phyloP scores from a whole-genome alignment of 2,329 filamentous ascomycete species.

The Paecilomyces niveus region DNA sequence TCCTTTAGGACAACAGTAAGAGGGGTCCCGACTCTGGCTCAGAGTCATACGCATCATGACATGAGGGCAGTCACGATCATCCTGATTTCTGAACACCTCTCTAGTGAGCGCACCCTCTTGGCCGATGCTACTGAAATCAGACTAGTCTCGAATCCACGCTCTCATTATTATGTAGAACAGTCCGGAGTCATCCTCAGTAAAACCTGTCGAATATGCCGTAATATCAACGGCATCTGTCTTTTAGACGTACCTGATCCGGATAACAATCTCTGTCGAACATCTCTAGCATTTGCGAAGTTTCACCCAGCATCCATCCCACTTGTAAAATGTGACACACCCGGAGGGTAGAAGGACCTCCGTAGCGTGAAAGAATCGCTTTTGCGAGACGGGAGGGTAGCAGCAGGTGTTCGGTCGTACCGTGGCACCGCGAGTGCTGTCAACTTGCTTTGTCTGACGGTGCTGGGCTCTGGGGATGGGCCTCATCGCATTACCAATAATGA shows the following conservation, averaged over 20 bases:
- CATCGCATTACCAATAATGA: neutral
- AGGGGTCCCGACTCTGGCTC: neutral
- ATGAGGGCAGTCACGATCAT: neutral
- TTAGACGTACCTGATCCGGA: neutral
- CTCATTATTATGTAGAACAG: neutral
- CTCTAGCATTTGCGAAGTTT: neutral
- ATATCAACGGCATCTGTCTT: neutral
- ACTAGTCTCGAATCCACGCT: neutral
- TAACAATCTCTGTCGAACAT: neutral
- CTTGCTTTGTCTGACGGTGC: neutral
- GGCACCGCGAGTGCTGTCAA: neutral
- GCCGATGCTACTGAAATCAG: neutral
- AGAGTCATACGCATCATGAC: neutral
- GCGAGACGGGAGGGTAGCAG: neutral
- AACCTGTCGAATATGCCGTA: neutral
- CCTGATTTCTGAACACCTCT: neutral
- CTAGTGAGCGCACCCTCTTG: neutral
- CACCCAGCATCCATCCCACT: neutral
- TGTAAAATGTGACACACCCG: neutral
- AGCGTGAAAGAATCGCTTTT: neutral
- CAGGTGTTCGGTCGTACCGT: neutral
- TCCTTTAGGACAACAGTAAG: neutral
- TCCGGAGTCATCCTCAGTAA: neutral
- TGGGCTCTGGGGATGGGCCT: neutral
- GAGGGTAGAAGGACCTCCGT: neutral